Evolutionary conservation across 73 alveolate genomes (phyloP).

Genomic region (Halteria grandinella): DNA sequence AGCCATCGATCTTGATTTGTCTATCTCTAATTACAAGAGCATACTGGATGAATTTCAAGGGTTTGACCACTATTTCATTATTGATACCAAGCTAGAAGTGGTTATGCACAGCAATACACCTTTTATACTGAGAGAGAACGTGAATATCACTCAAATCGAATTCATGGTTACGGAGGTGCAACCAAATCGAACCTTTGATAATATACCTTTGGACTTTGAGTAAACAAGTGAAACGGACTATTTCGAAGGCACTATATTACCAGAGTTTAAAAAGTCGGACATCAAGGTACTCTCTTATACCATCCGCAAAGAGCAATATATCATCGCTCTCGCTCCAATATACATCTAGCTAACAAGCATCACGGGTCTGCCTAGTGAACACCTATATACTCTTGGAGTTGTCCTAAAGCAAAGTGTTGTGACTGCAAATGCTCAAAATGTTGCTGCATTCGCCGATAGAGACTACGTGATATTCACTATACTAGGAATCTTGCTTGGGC

Average conservation of each 20-base stretch:
- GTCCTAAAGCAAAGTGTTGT: not conserved
- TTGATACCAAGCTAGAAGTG: slow-evolving; percentile 12
- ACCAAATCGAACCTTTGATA: slow-evolving; percentile 16
- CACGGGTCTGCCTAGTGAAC: slow-evolving; percentile 22
- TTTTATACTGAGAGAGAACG: not conserved
- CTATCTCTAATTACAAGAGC: not conserved
- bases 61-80: slow-evolving; percentile 26
- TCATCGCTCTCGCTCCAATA: too few species aligned
- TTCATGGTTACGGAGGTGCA: slow-evolving; percentile 14
- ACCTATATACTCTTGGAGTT: slow-evolving; percentile 30
- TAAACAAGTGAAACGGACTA: slow-evolving; percentile 16
- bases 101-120: slow-evolving; percentile 16
- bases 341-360: slow-evolving; percentile 3
- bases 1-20: slow-evolving; percentile 38
- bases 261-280: not conserved
- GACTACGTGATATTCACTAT: not conserved
- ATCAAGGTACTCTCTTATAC: not conserved
- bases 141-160: slow-evolving; percentile 21
- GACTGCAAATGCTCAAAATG: not conserved
- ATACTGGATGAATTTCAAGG: slow-evolving; percentile 1
- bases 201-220: not conserved
- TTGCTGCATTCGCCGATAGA: not conserved
- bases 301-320: not conserved
- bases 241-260: slow-evolving; percentile 16
- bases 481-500: not conserved